Conservation (phyloP, 2,329 filamentous ascomycete species). For the Corinectria fuckeliana region DNA sequence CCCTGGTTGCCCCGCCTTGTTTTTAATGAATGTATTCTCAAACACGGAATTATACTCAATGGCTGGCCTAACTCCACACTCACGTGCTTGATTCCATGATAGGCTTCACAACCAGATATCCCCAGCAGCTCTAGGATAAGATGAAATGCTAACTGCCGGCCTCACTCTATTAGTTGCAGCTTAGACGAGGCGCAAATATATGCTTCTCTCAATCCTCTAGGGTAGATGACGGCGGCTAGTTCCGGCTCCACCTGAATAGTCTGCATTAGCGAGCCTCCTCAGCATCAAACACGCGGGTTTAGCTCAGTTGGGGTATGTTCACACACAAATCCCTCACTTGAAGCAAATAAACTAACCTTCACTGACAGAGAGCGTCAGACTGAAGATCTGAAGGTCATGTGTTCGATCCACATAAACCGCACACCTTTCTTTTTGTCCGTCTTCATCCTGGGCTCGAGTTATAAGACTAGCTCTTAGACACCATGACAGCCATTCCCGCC, state of each 20-base stretch:
- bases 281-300: conserved; percentile 18
- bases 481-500: not conserved
- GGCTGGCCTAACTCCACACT: no score
- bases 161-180: not conserved
- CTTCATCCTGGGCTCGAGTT: not conserved
- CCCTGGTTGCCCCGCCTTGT: no score
- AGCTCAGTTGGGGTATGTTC: conserved; percentile 22
- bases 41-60: no score
- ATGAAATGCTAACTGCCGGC: not conserved
- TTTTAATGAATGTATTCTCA: no score
- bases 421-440: conserved; percentile 4
- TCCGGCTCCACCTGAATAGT: not conserved
- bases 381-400: conserved; percentile 22
- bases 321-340: conserved; percentile 6
- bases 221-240: not conserved
- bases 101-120: no score
- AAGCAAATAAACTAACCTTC: conserved; percentile 10
- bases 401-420: conserved; percentile 23
- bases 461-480: not conserved
- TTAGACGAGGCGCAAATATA: not conserved
- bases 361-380: conserved; percentile 13
- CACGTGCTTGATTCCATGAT: no score
- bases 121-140: no score
- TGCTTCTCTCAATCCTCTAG: not conserved
- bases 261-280: not conserved